Evolutionary conservation across 495 filamentous ascomycete species (phyloP).

Genomic region (Darksidea phi): DNA sequence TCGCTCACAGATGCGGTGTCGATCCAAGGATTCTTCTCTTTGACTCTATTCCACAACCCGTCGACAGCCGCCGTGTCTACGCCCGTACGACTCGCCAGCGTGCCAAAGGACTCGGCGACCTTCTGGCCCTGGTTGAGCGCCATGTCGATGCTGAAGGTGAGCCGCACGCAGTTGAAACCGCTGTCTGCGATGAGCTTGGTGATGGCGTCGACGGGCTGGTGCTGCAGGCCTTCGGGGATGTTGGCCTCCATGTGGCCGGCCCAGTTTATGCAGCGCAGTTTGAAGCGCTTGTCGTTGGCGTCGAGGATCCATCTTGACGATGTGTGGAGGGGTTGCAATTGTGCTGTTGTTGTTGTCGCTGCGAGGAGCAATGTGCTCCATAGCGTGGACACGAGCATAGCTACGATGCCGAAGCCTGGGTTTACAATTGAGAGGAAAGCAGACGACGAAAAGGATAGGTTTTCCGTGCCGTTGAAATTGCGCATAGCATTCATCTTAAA

Average conservation of each 20-base stretch:
- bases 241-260: conserved; percentile 51
- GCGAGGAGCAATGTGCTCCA: background rate
- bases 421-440: too few species aligned
- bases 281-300: conserved; percentile 48
- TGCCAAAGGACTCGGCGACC: conserved; percentile 46
- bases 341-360: background rate
- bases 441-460: too few species aligned
- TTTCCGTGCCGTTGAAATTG: too few species aligned
- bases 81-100: conserved; percentile 42
- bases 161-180: conserved; percentile 56
- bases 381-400: background rate
- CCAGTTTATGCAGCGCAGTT: conserved; percentile 53
- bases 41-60: conserved; percentile 41
- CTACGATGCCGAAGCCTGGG: background rate
- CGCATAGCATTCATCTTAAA: too few species aligned
- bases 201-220: conserved; percentile 47
- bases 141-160: conserved; percentile 55
- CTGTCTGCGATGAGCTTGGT: conserved; percentile 46
- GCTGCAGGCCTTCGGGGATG: conserved; percentile 53
- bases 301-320: conserved; percentile 54
- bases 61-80: conserved; percentile 40
- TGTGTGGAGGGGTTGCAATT: conserved; percentile 43
- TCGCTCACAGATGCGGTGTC: conserved; percentile 41
- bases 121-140: conserved; percentile 45
- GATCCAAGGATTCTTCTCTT: conserved; percentile 48